Conservation (phyloP, 2,329 filamentous ascomycete genomes). For the Epichloe gansuensis region DNA sequence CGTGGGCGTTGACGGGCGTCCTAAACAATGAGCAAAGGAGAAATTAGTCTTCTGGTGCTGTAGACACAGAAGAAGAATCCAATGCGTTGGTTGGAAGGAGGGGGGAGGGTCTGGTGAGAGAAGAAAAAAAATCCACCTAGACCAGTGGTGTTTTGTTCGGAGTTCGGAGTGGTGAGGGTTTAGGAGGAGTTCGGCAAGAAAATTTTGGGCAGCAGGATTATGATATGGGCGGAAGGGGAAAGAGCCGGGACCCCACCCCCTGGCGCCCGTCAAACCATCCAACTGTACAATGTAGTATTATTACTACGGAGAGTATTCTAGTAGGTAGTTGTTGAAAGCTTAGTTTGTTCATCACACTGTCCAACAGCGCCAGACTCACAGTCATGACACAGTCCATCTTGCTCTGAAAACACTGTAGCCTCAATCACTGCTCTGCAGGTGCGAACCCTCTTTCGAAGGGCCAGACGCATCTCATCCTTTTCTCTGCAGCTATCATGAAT, state of each 20-base stretch:
- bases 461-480: too few species aligned
- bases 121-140: conserved; percentile 21
- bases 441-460: too few species aligned
- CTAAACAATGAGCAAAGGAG: conserved; percentile 13
- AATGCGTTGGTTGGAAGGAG: conserved; percentile 19
- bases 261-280: too few species aligned
- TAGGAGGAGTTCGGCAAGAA: conserved; percentile 22
- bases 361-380: too few species aligned
- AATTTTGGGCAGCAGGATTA: conserved; percentile 25
- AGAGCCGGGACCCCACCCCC: conserved; percentile 8
- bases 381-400: too few species aligned
- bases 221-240: conserved; percentile 21
- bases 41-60: conserved; percentile 17
- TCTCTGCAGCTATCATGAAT: too few species aligned
- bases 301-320: too few species aligned
- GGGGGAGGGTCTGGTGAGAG: conserved; percentile 20
- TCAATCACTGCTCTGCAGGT: too few species aligned
- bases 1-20: conserved; percentile 15
- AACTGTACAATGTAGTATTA: too few species aligned
- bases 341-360: too few species aligned
- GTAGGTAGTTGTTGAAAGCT: too few species aligned
- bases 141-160: conserved; percentile 18
- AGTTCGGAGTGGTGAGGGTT: conserved; percentile 21
- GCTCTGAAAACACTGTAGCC: too few species aligned
- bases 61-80: conserved; percentile 21